Conservation (phyloP, 192 early-diverging fungal species). For the Backusella parvicylindrica region DNA sequence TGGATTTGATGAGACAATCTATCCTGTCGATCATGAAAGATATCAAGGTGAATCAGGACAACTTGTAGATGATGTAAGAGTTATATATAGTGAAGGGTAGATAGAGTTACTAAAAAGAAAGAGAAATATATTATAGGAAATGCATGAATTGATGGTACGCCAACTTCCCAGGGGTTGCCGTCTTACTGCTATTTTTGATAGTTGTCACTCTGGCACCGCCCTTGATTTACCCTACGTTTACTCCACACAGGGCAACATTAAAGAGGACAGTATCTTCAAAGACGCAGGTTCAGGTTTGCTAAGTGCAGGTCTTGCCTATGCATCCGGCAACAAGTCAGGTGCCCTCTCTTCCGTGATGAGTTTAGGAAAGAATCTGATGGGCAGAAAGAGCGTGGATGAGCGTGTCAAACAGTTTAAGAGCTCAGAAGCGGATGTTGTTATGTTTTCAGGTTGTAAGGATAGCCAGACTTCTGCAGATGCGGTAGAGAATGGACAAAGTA, state of each 20-base stretch:
- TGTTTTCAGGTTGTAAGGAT: constrained; percentile 84
- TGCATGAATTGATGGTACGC: constrained; percentile 75
- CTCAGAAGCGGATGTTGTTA: constrained; percentile 66
- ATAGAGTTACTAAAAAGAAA: not conserved
- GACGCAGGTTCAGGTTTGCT: constrained; percentile 43
- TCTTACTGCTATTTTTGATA: constrained; percentile 82
- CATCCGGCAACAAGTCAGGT: constrained; percentile 40
- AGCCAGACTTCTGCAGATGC: constrained; percentile 79
- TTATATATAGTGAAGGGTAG: too few species aligned
- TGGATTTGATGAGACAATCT: constrained; percentile 76
- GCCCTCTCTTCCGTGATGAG: constrained; percentile 37
- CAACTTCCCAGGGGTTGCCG: constrained; percentile 62
- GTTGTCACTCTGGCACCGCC: constrained; percentile 81
- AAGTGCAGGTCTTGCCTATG: constrained; percentile 48
- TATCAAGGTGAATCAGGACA: constrained; percentile 56
- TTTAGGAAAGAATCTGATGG: constrained; percentile 45
- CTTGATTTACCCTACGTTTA: constrained; percentile 81
- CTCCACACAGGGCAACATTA: constrained; percentile 58
- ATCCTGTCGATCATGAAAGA: constrained; percentile 53
- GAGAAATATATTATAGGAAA: constrained; percentile 4
- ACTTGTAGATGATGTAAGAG: constrained; percentile 68
- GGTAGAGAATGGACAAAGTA: constrained; percentile 52
- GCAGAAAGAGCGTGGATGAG: constrained; percentile 29
- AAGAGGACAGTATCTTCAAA: constrained; percentile 42
- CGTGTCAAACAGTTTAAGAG: constrained; percentile 35